A percentile compares a stretch with the other conserved stretches of the same genome.
These are phyloP conservation scores for Zygosaccharomyces bailii DNA, from an alignment of 805 yeast species.

Conservation along the genomic window DNA sequence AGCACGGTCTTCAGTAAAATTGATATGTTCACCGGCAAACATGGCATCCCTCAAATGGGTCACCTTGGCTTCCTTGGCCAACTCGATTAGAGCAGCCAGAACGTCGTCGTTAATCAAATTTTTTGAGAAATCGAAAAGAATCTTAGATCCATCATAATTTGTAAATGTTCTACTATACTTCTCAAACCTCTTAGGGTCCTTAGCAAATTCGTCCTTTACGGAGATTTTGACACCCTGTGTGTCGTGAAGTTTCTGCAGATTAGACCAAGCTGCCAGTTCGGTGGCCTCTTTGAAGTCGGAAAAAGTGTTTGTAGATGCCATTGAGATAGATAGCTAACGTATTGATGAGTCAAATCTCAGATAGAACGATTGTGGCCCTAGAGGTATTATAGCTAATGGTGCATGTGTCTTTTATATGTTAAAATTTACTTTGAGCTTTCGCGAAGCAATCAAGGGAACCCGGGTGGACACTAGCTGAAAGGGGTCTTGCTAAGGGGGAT, in stretches of 20 bases:
- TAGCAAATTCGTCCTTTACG: constrained; percentile 72
- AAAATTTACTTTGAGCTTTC: background rate
- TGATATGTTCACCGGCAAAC: constrained; percentile 92
- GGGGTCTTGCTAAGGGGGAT: background rate
- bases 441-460: background rate
- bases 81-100: constrained; percentile 57
- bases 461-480: background rate
- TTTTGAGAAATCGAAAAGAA: constrained; percentile 93
- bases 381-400: no score
- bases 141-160: constrained; percentile 84
- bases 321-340: background rate
- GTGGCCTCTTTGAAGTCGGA: constrained; percentile 57
- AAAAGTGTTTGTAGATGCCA: constrained; percentile 33
- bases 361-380: background rate
- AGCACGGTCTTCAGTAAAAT: constrained; percentile 94
- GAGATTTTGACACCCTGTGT: constrained; percentile 64
- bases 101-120: constrained; percentile 87
- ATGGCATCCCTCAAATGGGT: constrained; percentile 83
- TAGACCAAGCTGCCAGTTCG: constrained; percentile 81
- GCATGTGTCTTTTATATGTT: no score
- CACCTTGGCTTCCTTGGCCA: constrained; percentile 89
- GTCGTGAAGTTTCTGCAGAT: constrained; percentile 68
- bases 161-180: constrained; percentile 74
- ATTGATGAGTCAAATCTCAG: background rate
- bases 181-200: constrained; percentile 70